Evolutionary conservation across 208 protist species (phyloP).

Genomic region (Trypanosoma congolense): DNA sequence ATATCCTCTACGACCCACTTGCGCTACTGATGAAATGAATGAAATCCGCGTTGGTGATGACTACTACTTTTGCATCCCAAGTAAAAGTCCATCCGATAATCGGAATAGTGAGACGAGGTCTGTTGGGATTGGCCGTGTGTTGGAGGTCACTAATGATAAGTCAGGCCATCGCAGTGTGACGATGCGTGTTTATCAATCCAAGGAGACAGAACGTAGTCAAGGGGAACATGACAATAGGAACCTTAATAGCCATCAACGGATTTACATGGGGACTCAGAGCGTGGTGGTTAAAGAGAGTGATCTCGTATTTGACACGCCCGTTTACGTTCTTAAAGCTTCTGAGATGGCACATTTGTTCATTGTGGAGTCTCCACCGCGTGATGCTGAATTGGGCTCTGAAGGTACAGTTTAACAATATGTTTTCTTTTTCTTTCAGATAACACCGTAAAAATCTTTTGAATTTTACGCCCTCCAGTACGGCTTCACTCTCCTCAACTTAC

Average conservation of each 20-base stretch:
- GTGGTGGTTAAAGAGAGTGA: constrained; percentile 21
- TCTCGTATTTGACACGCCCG: constrained; percentile 58
- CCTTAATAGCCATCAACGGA: constrained; percentile 42
- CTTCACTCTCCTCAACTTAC: too few species aligned
- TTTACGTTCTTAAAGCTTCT: constrained; percentile 51
- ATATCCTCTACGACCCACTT: constrained; percentile 29
- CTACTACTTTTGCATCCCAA: constrained; percentile 48
- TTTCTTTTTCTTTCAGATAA: too few species aligned
- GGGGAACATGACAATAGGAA: constrained; percentile 36
- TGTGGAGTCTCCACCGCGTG: too few species aligned
- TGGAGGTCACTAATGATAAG: constrained; percentile 12
- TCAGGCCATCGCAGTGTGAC: constrained; percentile 7
- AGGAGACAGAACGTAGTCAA: constrained; percentile 28
- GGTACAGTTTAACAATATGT: too few species aligned
- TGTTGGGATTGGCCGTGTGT: constrained; percentile 44
- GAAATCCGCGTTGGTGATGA: constrained; percentile 31
- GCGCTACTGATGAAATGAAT: constrained; percentile 16
- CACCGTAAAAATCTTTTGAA: too few species aligned
- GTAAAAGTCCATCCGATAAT: not conserved
- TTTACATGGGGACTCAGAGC: constrained; percentile 27
- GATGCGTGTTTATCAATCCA: constrained; percentile 54
- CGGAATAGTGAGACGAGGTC: constrained; percentile 8
- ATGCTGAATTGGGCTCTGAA: too few species aligned
- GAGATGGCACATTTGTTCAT: constrained; percentile 57
- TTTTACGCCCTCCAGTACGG: too few species aligned